Conservation (phyloP, 1,284 basidiomycete species). For the Golubevia pallescens region DNA sequence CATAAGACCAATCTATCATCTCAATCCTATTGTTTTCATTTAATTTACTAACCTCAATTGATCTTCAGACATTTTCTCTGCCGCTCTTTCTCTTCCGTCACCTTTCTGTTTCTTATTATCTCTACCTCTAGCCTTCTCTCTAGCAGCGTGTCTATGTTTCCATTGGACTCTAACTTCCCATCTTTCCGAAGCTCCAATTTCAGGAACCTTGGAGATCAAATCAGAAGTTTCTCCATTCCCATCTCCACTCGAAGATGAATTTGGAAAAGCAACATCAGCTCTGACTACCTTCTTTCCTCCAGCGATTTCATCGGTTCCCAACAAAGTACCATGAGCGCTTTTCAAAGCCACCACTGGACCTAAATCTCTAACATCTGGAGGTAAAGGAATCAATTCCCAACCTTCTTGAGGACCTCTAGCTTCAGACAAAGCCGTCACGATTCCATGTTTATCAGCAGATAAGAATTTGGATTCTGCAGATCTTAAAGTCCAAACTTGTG, state of each 20-base stretch:
- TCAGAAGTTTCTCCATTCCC: too few species aligned
- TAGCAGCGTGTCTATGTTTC: slow-evolving; percentile 40
- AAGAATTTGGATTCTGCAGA: slow-evolving; percentile 47
- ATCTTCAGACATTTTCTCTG: slow-evolving; percentile 5
- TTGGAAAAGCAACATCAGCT: slow-evolving; percentile 22
- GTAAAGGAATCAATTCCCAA: slow-evolving; percentile 23
- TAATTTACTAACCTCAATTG: slow-evolving; percentile 8
- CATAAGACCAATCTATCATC: too few species aligned
- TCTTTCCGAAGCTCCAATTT: slow-evolving; percentile 1
- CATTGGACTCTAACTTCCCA: slow-evolving; percentile 47
- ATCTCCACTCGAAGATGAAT: too few species aligned
- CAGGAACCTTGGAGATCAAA: too few species aligned
- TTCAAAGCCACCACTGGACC: slow-evolving; percentile 9
- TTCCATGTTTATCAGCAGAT: slow-evolving; percentile 31
- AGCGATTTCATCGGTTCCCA: slow-evolving; percentile 26
- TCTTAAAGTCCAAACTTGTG: slow-evolving; percentile 32
- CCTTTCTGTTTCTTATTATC: slow-evolving; percentile 7
- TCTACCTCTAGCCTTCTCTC: slow-evolving; percentile 12
- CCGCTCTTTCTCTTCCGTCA: slow-evolving; percentile 18
- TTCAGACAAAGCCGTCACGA: slow-evolving; percentile 28
- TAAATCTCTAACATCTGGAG: too few species aligned
- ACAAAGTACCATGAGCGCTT: slow-evolving; percentile 30
- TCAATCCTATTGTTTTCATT: too few species aligned
- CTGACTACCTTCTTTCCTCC: slow-evolving; percentile 29
- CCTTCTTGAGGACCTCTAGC: slow-evolving; percentile 53